Conservation (phyloP, 176 grass and related monocot genomes). For the Areca catechu region DNA sequence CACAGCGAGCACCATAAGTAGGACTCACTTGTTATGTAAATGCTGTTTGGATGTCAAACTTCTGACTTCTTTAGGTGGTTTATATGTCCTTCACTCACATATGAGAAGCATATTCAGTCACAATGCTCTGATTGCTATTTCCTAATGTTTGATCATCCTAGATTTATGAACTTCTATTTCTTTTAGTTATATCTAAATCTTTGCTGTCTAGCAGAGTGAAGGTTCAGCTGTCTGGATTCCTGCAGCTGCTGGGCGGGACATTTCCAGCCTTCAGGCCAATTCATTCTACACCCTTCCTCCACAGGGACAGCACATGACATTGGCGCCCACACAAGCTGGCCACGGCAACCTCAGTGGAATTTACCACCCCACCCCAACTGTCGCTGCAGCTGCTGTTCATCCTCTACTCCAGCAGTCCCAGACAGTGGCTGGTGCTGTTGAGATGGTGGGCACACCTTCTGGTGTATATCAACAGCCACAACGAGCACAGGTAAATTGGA, state of each 20-base stretch:
- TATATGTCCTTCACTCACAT: too few species aligned
- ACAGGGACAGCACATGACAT: constrained; percentile 64
- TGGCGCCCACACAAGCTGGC: constrained; percentile 49
- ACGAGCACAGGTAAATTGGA: constrained; percentile 60
- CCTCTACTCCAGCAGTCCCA: constrained; percentile 24
- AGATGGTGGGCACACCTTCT: constrained; percentile 43
- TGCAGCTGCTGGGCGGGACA: constrained; percentile 38
- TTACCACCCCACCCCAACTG: constrained; percentile 52
- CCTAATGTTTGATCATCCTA: too few species aligned
- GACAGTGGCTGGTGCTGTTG: constrained; percentile 42
- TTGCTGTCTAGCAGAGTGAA: constrained; percentile 36
- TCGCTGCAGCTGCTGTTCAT: constrained; percentile 25
- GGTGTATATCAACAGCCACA: constrained; percentile 60
- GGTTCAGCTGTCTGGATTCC: constrained; percentile 58
- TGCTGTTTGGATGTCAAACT: too few species aligned
- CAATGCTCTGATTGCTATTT: too few species aligned
- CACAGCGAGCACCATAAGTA: too few species aligned
- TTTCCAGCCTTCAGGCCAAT: constrained; percentile 46
- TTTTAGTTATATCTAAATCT: too few species aligned
- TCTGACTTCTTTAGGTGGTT: too few species aligned
- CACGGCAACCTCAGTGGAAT: constrained; percentile 56
- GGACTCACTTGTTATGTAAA: too few species aligned
- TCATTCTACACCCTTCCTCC: constrained; percentile 54
- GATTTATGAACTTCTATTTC: too few species aligned
- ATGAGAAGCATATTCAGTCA: too few species aligned